phyloP scores from a whole-genome alignment of 768 basidiomycete species.

The Boletus rubescentipes region DNA sequence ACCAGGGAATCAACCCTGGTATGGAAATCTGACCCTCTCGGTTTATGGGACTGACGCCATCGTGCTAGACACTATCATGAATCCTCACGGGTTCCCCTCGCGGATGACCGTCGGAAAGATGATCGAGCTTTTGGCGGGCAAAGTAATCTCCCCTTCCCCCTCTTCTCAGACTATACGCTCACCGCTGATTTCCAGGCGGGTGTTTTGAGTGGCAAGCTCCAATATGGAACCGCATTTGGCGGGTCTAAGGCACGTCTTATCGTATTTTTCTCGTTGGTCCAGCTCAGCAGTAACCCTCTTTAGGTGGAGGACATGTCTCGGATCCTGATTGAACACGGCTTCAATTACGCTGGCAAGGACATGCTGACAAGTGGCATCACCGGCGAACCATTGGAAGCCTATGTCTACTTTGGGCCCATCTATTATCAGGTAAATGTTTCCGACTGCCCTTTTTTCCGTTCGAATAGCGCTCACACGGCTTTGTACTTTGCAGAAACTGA shows the following conservation, averaged over 20 bases:
- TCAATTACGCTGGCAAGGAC: constrained; percentile 98
- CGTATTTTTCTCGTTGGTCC: neutral
- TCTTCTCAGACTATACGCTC: neutral
- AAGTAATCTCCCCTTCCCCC: constrained; percentile 45
- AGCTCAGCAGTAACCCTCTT: constrained; percentile 8
- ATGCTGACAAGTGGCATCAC: constrained; percentile 98
- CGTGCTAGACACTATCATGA: constrained; percentile 94
- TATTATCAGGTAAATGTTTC: constrained; percentile 79
- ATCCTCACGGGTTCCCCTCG: constrained; percentile 98
- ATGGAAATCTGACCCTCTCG: constrained; percentile 21
- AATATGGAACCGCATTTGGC: constrained; percentile 96
- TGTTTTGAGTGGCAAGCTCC: constrained; percentile 82
- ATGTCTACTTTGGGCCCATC: constrained; percentile 98
- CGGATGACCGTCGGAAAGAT: constrained; percentile 99
- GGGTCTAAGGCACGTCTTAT: constrained; percentile 76
- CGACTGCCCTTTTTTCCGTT: constrained; percentile 5
- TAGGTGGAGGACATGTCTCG: constrained; percentile 98
- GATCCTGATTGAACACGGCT: constrained; percentile 92
- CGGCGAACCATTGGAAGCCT: constrained; percentile 93
- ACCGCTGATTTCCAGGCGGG: constrained; percentile 61
- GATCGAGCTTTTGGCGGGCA: constrained; percentile 96
- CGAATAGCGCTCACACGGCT: constrained; percentile 1
- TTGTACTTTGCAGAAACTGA: constrained; percentile 70
- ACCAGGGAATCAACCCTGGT: constrained; percentile 94
- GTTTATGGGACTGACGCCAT: constrained; percentile 12